Base-by-base conservation (phyloP, 2,329 filamentous ascomycete species). In the Mycosphaerelloides madeirae region DNA sequence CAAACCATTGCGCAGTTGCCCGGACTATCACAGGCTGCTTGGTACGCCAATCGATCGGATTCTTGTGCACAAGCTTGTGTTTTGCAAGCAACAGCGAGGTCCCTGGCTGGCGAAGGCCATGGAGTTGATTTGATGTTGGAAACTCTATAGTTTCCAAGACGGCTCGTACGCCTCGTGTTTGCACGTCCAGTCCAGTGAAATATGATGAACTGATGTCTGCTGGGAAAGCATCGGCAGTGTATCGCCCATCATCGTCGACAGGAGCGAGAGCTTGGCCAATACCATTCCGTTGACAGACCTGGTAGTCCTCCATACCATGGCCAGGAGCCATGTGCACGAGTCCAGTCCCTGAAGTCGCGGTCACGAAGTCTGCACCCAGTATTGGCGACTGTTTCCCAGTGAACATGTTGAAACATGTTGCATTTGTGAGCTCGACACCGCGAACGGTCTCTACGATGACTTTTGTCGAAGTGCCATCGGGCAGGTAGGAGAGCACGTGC, bases 1-100 rank as follows among this genome's bases (percentile, higher is more conserved):
- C 89, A 62, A 98, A 98, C 93, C 93, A 98, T 68, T 98, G 93
- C 29, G 90, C 87, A 0, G 94, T 98, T 3, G 93, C 91, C 53
- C 93, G 75, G 28, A 94, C 80, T 48, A 98, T 88, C 38, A 98
- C 83, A 1, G 93, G 93, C 55, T 85, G 77, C 67, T 97, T 98
- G 0, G 91, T 95, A 42, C 93, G 79, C 93, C 93, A 98, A 68
- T 98, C 93, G 56, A 97, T 95, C 0, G 93, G 93, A 63, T 97
- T 97, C 66, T 95, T 97, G 73, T 98, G 93, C 41, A 76, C 76
- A 62, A 91, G 84, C 44, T 74, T 75, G 55, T 94, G 84, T 3
- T 77, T 78, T 31, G 77, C 75, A 31, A 96, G 69, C 3, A 97
- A 77, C n/a, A 72, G 63, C 15, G 43, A 44, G 61, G 62, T 48